phyloP scores from a whole-genome alignment of 495 filamentous ascomycete genomes.

The Lentithecium fluviatile region DNA sequence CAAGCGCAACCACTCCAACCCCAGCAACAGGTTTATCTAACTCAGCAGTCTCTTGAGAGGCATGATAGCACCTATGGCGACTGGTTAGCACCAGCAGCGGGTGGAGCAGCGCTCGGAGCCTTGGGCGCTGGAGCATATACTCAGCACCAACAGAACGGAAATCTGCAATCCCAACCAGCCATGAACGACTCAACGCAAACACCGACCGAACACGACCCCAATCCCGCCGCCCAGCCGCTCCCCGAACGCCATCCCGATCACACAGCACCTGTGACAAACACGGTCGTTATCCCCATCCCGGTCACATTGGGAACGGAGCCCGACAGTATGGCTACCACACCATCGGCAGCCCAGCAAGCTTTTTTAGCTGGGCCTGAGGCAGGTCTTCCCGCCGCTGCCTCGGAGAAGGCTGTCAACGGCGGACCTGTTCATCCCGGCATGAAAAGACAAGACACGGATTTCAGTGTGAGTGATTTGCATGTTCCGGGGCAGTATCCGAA shows the following conservation, averaged over 20 bases:
- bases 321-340: constrained; percentile 26
- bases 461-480: constrained; percentile 42
- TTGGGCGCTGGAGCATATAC: constrained; percentile 34
- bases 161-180: constrained; percentile 1
- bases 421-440: constrained; percentile 31
- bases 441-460: constrained; percentile 42
- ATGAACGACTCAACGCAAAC: neutral
- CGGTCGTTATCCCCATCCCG: neutral
- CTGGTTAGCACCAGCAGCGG: constrained; percentile 44
- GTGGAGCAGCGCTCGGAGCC: constrained; percentile 38
- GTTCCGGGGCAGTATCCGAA: constrained; percentile 43
- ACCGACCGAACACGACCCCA: neutral
- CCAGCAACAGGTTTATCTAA: neutral
- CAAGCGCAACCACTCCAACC: constrained; percentile 4
- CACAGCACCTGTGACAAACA: neutral
- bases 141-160: constrained; percentile 22
- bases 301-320: constrained; percentile 5
- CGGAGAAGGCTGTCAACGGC: constrained; percentile 8
- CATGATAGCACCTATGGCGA: constrained; percentile 41
- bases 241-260: neutral
- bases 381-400: constrained; percentile 16
- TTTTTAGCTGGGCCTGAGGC: constrained; percentile 31
- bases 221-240: neutral
- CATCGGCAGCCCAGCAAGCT: constrained; percentile 15
- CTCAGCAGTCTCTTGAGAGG: constrained; percentile 8